Base-by-base conservation (phyloP, 257 asterid species). In the Penstemon eatonii region DNA sequence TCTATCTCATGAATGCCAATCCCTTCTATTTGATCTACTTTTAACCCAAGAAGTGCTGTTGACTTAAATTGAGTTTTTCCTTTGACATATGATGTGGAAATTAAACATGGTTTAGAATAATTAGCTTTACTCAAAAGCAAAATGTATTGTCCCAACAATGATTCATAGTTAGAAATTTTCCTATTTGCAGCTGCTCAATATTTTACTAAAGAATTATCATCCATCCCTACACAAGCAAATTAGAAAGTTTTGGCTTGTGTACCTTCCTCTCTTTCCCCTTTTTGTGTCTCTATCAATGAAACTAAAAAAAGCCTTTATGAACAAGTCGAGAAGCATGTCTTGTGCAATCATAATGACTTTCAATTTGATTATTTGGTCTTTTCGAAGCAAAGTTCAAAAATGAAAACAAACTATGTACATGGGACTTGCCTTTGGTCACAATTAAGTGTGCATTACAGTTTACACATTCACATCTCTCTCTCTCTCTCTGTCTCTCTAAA, bases 251-350 rank as follows among this genome's bases (percentile, higher is more conserved):
- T 73, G 64, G 73, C 63, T 82, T 64, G 79, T 68, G 75, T 77
- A 79, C 64, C 54, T 75, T 76, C 80, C 79, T 60, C 63, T 9
- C 52, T 73, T 41, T 56, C 53, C 44, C 61, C 58, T 46, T 43
- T 33, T 73, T 73, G 68, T 79, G 95, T 88, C 95, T 81, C 87
- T 80, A 59, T 85, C 91, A 83, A 67, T 82, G 81, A 81, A 82
- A 71, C 81, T 68, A 66, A 76, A 82, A 79, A 73, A 25, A 25
- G 2, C 76, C 89, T 84, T 89, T 82, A 76, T 69, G 78, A 86
- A 76, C 91, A 91, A 91, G 95, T 82, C 83, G 94, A 79, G 85
- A 82, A 76, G 91, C 88, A 90, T 84, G 91, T 76, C 76, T 82
- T 84, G 87, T 83, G 95, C 68, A 75, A 77, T 85, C 86, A 89